These are phyloP conservation scores for Wickerhamomyces bisporus DNA, from an alignment of 805 yeast genomes.

Conservation along the genomic window DNA sequence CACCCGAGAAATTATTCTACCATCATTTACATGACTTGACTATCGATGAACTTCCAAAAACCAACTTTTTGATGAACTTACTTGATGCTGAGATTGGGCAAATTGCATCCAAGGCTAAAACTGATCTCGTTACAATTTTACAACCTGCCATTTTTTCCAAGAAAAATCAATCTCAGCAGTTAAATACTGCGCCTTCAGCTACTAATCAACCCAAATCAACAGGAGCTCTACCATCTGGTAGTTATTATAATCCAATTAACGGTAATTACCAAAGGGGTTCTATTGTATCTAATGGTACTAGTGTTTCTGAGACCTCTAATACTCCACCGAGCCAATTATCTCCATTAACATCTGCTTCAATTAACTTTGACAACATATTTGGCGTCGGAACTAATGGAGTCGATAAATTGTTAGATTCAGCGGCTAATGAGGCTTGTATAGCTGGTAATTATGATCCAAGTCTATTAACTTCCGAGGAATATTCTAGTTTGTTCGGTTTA, in stretches of 20 bases:
- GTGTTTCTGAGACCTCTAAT: background rate
- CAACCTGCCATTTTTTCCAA: slow-evolving; percentile 10
- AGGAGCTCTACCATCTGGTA: background rate
- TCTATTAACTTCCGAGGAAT: slow-evolving; percentile 18
- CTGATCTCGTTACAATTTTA: slow-evolving; percentile 12
- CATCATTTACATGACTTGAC: slow-evolving; percentile 9
- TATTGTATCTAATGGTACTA: background rate
- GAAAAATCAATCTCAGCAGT: no score
- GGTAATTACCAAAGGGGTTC: background rate
- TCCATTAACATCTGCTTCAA: background rate
- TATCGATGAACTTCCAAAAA: slow-evolving; percentile 16
- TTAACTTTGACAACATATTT: slow-evolving; percentile 7
- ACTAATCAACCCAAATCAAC: background rate
- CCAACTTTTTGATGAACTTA: slow-evolving; percentile 10
- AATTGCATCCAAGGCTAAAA: slow-evolving; percentile 9
- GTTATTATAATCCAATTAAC: slow-evolving; percentile 4
- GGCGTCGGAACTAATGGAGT: background rate
- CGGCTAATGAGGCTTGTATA: background rate
- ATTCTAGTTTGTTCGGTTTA: slow-evolving; percentile 19
- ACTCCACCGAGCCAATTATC: background rate
- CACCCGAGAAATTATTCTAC: background rate
- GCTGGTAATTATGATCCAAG: background rate
- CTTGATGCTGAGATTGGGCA: slow-evolving; percentile 13
- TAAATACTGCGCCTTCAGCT: background rate
- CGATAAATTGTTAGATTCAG: background rate